These are phyloP conservation scores for Ustilago bromivora DNA, from an alignment of 1,284 basidiomycete genomes.

Conservation along the genomic window DNA sequence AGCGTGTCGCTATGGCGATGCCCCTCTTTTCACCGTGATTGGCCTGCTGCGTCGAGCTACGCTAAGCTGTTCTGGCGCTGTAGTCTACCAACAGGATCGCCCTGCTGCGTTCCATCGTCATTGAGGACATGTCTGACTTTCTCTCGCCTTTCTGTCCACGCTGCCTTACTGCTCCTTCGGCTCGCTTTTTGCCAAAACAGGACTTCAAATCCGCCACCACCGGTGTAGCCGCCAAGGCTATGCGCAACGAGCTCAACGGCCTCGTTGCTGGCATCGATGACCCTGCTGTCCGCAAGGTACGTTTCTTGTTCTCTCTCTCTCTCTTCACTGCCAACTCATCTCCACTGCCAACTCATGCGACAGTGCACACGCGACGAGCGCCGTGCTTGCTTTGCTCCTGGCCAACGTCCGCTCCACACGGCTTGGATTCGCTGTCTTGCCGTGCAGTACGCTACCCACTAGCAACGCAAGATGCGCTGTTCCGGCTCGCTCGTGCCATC, in stretches of 20 bases:
- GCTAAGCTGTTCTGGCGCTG: not conserved
- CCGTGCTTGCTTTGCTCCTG: too few species aligned
- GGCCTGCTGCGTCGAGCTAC: not conserved
- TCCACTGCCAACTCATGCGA: too few species aligned
- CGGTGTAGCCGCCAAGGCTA: constrained; percentile 94
- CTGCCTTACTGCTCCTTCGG: not conserved
- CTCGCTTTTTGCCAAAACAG: constrained; percentile 47
- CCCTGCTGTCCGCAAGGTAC: constrained; percentile 76
- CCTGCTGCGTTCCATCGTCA: not conserved
- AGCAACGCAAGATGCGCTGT: too few species aligned
- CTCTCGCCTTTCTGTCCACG: not conserved
- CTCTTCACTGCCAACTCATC: not conserved
- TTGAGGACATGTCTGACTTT: constrained; percentile 1
- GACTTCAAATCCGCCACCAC: constrained; percentile 98
- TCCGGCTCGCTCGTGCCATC: too few species aligned
- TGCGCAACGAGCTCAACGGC: constrained; percentile 97
- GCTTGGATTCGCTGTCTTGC: too few species aligned
- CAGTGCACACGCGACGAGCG: too few species aligned
- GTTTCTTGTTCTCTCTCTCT: constrained; percentile 45
- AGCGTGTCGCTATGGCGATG: not conserved
- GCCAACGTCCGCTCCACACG: too few species aligned
- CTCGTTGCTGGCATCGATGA: constrained; percentile 80
- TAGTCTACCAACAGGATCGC: not conserved
- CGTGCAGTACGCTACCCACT: too few species aligned
- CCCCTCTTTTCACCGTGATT: not conserved